Evolutionary conservation across 1,139 yeast genomes (phyloP).

Genomic region (Sugiyamaella japonica): DNA sequence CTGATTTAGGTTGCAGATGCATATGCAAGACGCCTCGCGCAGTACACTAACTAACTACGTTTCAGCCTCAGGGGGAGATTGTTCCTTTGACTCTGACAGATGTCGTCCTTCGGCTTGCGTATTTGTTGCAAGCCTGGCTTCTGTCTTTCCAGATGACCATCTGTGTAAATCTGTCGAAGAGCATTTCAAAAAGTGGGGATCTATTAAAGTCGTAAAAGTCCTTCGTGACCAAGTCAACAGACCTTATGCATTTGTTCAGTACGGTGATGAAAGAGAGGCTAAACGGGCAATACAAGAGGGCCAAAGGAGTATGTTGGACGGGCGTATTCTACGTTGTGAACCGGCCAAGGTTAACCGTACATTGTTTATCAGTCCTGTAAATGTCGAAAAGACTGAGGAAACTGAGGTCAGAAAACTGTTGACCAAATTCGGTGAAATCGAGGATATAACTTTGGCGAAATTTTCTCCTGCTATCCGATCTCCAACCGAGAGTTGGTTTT

Average conservation of each 20-base stretch:
- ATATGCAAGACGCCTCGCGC: background rate
- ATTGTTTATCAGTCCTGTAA: slow-evolving; percentile 46
- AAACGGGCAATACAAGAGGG: slow-evolving; percentile 65
- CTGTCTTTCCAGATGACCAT: slow-evolving; percentile 65
- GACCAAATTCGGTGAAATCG: slow-evolving; percentile 68
- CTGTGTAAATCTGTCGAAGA: slow-evolving; percentile 65
- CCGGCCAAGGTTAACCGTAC: slow-evolving; percentile 90
- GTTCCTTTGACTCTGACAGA: background rate
- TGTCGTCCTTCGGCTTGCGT: slow-evolving; percentile 77
- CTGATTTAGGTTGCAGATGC: background rate
- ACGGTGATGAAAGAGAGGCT: slow-evolving; percentile 69
- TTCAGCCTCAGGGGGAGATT: background rate
- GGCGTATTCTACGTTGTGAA: slow-evolving; percentile 80
- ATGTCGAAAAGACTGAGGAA: slow-evolving; percentile 25
- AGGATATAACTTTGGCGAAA: slow-evolving; percentile 50
- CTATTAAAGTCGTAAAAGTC: slow-evolving; percentile 73
- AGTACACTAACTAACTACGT: background rate
- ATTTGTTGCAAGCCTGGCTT: slow-evolving; percentile 75
- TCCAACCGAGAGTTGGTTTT: slow-evolving; percentile 56
- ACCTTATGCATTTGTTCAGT: slow-evolving; percentile 95
- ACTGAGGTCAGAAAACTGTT: slow-evolving; percentile 46
- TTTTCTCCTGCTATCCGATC: slow-evolving; percentile 14
- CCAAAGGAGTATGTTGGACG: slow-evolving; percentile 68
- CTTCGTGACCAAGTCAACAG: slow-evolving; percentile 78
- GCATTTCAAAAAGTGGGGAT: slow-evolving; percentile 68